Conservation (phyloP, 108 stramenopile species). For the Skeletonema costatum region DNA sequence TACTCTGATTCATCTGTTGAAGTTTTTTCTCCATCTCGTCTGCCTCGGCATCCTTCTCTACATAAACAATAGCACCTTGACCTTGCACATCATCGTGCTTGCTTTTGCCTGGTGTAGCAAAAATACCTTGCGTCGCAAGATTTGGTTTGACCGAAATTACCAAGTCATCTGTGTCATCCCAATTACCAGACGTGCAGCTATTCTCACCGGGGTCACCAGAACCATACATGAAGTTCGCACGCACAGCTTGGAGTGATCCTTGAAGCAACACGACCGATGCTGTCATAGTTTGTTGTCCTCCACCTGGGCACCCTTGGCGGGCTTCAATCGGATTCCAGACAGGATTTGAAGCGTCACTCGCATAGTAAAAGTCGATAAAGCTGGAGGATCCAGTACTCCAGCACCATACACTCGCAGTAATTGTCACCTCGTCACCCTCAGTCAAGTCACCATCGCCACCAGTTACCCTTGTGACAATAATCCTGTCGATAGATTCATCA, state of each 20-base stretch:
- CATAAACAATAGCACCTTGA: neutral
- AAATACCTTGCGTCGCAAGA: neutral
- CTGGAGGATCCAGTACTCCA: neutral
- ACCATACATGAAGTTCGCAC: neutral
- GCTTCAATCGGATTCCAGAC: neutral
- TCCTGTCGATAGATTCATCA: too few species aligned
- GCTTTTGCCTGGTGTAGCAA: neutral
- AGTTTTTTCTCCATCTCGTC: neutral
- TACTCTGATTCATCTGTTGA: neutral
- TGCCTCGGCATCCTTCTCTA: neutral
- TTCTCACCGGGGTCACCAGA: neutral
- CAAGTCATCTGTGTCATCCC: neutral
- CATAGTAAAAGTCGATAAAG: neutral
- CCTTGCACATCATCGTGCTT: neutral
- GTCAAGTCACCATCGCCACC: slow-evolving; percentile 2
- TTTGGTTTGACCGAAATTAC: neutral
- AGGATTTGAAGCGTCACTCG: neutral
- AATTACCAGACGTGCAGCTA: neutral
- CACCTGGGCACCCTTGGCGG: neutral
- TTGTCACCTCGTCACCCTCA: neutral
- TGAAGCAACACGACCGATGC: neutral
- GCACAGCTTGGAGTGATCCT: neutral
- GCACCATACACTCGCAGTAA: neutral
- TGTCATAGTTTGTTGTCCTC: neutral
- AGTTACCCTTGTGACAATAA: neutral